phyloP scores from a whole-genome alignment of 805 yeast species.

The Zygotorulaspora danielsina region DNA sequence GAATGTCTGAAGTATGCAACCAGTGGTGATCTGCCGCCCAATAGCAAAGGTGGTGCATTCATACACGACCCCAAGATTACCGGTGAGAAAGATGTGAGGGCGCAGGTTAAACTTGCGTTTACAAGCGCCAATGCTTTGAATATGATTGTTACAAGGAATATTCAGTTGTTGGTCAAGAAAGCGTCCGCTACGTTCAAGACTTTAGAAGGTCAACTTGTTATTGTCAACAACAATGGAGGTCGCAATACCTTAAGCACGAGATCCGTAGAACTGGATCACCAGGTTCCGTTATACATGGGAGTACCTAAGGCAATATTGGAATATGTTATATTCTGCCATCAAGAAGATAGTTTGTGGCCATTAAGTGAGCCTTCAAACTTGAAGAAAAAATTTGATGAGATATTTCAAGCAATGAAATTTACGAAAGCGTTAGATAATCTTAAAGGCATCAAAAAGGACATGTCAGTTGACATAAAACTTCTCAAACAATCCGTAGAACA shows the following conservation, averaged over 20 bases:
- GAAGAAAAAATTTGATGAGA: constrained; percentile 92
- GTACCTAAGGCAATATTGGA: constrained; percentile 84
- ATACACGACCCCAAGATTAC: constrained; percentile 85
- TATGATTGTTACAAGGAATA: constrained; percentile 82
- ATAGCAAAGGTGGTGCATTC: constrained; percentile 93
- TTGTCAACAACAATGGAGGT: constrained; percentile 55
- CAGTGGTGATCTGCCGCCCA: constrained; percentile 94
- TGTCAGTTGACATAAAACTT: constrained; percentile 68
- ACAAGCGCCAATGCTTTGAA: constrained; percentile 64
- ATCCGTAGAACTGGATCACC: constrained; percentile 75
- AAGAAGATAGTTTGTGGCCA: constrained; percentile 97
- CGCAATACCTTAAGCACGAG: constrained; percentile 74
- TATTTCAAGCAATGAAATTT: constrained; percentile 90
- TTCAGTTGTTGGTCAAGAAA: constrained; percentile 66
- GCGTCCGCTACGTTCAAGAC: constrained; percentile 77
- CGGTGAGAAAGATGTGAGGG: constrained; percentile 72
- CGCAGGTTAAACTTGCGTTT: constrained; percentile 87
- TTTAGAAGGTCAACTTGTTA: constrained; percentile 79
- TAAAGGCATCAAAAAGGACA: constrained; percentile 70
- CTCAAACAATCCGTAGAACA: constrained; percentile 77
- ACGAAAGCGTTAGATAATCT: constrained; percentile 83
- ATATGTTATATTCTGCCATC: constrained; percentile 94
- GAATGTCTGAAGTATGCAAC: constrained; percentile 93
- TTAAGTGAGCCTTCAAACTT: constrained; percentile 82
- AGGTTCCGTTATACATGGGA: constrained; percentile 79